phyloP scores from a whole-genome alignment of 257 asterid genomes.

The Anisodus tanguticus region DNA sequence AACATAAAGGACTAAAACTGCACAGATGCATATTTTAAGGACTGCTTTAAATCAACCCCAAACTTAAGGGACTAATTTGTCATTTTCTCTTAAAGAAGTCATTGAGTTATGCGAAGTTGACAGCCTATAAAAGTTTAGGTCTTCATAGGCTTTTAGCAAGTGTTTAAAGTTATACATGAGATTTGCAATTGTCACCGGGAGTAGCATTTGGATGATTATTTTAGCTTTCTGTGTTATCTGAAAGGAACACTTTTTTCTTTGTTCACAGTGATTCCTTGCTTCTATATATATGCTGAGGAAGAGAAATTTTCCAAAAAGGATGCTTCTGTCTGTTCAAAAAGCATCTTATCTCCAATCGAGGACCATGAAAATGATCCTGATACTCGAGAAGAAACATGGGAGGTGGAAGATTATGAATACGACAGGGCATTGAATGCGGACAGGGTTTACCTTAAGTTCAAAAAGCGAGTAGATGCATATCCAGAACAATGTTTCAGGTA shows the following conservation, averaged over 20 bases:
- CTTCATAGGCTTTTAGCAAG: conserved; percentile 10
- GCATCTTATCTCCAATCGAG: conserved; percentile 35
- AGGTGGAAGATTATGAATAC: conserved; percentile 80
- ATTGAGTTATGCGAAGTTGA: not conserved
- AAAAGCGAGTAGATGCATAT: conserved; percentile 73
- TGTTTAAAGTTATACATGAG: not conserved
- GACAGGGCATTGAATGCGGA: conserved; percentile 82
- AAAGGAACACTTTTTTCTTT: conserved; percentile 18
- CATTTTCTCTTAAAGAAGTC: not conserved
- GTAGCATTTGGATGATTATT: conserved; percentile 11
- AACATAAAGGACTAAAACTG: too few species aligned
- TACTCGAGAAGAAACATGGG: conserved; percentile 60
- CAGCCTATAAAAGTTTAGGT: not conserved
- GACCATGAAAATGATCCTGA: conserved; percentile 48
- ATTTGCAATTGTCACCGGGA: not conserved
- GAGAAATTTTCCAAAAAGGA: conserved; percentile 56
- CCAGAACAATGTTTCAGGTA: conserved; percentile 95
- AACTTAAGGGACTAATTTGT: not conserved
- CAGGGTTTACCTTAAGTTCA: conserved; percentile 87
- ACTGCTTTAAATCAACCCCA: not conserved
- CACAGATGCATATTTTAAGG: not conserved
- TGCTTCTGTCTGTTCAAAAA: conserved; percentile 43
- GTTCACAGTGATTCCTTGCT: conserved; percentile 83
- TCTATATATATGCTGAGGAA: conserved; percentile 65
- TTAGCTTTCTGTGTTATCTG: not conserved